These are phyloP conservation scores for Vanrija sp. DNA, from an alignment of 1,284 basidiomycete genomes.

Conservation along the genomic window DNA sequence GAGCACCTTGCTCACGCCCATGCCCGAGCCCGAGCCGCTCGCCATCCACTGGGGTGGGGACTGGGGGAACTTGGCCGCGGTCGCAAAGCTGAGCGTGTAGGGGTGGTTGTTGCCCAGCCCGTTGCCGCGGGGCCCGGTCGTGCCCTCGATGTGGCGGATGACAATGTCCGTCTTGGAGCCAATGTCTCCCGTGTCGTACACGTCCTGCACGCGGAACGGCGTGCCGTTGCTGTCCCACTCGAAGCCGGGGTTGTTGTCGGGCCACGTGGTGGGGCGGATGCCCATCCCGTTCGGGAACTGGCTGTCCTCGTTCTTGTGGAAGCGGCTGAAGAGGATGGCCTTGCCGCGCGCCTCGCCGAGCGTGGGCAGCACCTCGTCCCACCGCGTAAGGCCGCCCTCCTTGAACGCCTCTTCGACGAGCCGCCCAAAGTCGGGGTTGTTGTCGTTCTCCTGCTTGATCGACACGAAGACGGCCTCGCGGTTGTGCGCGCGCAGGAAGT, in stretches of 20 bases:
- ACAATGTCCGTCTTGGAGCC: conserved; percentile 55
- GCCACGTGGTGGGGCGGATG: conserved; percentile 76
- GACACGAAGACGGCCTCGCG: conserved; percentile 75
- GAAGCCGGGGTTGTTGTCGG: conserved; percentile 68
- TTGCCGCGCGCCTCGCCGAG: conserved; percentile 79
- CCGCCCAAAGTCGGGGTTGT: conserved; percentile 56
- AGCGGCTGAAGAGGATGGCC: conserved; percentile 75
- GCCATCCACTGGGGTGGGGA: conserved; percentile 56
- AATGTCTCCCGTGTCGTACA: conserved; percentile 12
- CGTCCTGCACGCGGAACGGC: conserved; percentile 70
- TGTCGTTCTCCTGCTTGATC: conserved; percentile 69
- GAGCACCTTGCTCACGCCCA: no score
- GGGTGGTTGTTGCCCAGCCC: conserved; percentile 15
- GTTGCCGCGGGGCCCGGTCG: conserved; percentile 5
- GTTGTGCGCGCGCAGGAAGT: conserved; percentile 61
- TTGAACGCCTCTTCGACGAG: conserved; percentile 64
- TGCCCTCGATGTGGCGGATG: conserved; percentile 18
- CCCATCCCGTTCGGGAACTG: conserved; percentile 64
- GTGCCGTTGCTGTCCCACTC: conserved; percentile 59
- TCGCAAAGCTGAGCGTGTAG: conserved; percentile 68
- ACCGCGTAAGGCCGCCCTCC: conserved; percentile 67
- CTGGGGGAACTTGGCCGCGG: conserved; percentile 70
- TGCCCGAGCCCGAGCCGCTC: not conserved
- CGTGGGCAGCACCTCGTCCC: conserved; percentile 69
- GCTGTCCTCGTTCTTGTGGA: conserved; percentile 38